Base-by-base conservation (phyloP, 257 asterid species). In the Solanum gracilifrons region DNA sequence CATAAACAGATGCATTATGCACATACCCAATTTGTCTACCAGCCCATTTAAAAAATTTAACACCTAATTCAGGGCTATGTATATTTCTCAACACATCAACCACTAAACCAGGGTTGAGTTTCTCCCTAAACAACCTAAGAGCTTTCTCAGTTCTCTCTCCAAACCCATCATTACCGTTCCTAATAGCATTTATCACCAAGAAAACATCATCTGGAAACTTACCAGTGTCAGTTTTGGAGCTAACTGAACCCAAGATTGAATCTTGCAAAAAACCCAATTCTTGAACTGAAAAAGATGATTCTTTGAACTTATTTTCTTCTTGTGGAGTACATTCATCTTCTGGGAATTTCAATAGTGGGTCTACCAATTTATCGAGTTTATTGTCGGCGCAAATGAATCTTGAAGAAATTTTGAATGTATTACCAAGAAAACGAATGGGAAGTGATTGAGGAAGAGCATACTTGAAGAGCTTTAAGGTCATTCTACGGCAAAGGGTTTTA, bases 11-110 rank as follows among this genome's bases (percentile, higher is more conserved):
- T 23, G 86, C 39, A 85, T 89, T 95, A 89, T 95, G 99, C 92
- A 72, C 86, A 90, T 95, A 97, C 48, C 99, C 98, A 84, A 95
- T 95, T 86, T 97, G 99, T 90, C 93, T 92, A 85, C 99, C 99
- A 43, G 98, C 98, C 99, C 99, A 97, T 93, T 94, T 89, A 89
- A 95, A 97, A 91, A 97, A 95, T 90, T 91, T 94, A 23, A 94
- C 93, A 29, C 98, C 99, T 89, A 95, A 89, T 86, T 93, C 98
- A 77, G 89, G 86, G 87, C 86, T 94, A 9, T 87, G 93, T 84
- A 97, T 90, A 86, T 94, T 89, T 76, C 88, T 91, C 18, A 97
- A 90, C 87, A 95, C 99, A 87, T 92, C 91, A 90, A 93, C 92
- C 79, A 97, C 98, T 86, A 95, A 91, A 69, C 73, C 87, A 80